A percentile compares a stretch with the other conserved stretches of the same genome.
These are phyloP conservation scores for Cyclotella choctawhatcheeana DNA, from an alignment of 108 stramenopile species.

Conservation along the genomic window DNA sequence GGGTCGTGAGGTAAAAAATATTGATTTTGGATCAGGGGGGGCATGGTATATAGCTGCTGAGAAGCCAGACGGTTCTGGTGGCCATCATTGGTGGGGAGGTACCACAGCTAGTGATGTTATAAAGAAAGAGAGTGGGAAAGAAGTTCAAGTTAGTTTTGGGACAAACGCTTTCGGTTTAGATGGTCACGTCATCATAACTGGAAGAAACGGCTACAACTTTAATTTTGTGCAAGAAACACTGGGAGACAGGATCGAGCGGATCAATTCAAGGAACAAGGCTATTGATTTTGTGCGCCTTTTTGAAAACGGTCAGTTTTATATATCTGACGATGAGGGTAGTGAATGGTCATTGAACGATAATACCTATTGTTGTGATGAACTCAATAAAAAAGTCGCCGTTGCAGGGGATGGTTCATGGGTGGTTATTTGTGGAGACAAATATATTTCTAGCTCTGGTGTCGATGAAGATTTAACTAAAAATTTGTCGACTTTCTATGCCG, in stretches of 20 bases:
- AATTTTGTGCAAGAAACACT: background rate
- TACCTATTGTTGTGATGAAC: background rate
- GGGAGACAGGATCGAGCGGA: background rate
- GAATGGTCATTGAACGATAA: conserved; percentile 8
- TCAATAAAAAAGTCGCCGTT: conserved; percentile 9
- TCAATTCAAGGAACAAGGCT: background rate
- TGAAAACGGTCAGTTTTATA: conserved; percentile 13
- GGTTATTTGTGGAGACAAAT: conserved; percentile 11
- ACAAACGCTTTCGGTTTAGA: background rate
- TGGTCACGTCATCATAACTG: background rate
- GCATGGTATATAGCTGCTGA: conserved; percentile 22
- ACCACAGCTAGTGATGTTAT: conserved; percentile 5
- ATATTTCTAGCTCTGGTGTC: conserved; percentile 18
- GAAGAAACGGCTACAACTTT: background rate
- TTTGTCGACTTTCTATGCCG: conserved; percentile 3
- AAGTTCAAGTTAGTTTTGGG: background rate
- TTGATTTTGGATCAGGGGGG: conserved; percentile 16
- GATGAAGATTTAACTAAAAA: conserved; percentile 6
- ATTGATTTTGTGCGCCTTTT: conserved; percentile 45
- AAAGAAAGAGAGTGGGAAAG: background rate
- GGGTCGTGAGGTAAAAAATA: conserved; percentile 15
- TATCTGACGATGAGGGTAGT: conserved; percentile 24
- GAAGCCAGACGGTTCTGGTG: conserved; percentile 27
- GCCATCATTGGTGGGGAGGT: conserved; percentile 34
- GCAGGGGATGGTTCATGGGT: conserved; percentile 33